Evolutionary conservation across 2,329 filamentous ascomycete species (phyloP).

Genomic region (Neocatenulostroma microsporum): DNA sequence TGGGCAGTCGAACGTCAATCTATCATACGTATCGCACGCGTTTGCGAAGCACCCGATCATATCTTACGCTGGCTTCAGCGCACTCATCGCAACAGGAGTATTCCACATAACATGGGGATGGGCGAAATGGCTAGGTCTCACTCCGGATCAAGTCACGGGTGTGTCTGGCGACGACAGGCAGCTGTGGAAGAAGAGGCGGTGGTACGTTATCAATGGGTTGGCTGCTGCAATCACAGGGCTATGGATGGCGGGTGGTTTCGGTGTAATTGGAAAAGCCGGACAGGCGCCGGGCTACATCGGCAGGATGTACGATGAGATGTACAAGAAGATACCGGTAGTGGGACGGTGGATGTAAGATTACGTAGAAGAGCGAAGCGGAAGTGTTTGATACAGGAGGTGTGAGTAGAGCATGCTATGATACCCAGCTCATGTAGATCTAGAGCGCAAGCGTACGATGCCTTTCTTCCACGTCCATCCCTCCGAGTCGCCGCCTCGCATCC

Average conservation of each 20-base stretch:
- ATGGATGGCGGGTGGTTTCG: conserved; percentile 79
- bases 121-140: conserved; percentile 68
- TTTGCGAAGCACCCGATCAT: conserved; percentile 63
- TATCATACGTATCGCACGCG: conserved; percentile 77
- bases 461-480: no score
- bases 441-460: no score
- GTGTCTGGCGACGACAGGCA: conserved; percentile 42
- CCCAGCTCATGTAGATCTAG: no score
- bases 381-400: no score
- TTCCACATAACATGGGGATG: conserved; percentile 79
- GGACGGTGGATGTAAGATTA: conserved; percentile 44
- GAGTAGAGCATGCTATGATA: no score
- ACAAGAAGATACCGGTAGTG: conserved; percentile 51
- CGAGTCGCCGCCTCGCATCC: no score
- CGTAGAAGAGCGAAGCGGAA: no score
- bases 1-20: conserved; percentile 74
- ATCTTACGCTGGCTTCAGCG: conserved; percentile 61
- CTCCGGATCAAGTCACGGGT: conserved; percentile 48
- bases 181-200: conserved; percentile 54
- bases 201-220: conserved; percentile 63
- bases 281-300: conserved; percentile 69
- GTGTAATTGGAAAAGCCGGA: conserved; percentile 66
- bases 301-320: conserved; percentile 69
- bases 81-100: conserved; percentile 58
- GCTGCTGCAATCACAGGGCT: conserved; percentile 51